A percentile compares a stretch with the other conserved stretches of the same genome.
Evolutionary conservation across 176 grass and related monocot species (phyloP).

Genomic region (Rhynchospora breviuscula): DNA sequence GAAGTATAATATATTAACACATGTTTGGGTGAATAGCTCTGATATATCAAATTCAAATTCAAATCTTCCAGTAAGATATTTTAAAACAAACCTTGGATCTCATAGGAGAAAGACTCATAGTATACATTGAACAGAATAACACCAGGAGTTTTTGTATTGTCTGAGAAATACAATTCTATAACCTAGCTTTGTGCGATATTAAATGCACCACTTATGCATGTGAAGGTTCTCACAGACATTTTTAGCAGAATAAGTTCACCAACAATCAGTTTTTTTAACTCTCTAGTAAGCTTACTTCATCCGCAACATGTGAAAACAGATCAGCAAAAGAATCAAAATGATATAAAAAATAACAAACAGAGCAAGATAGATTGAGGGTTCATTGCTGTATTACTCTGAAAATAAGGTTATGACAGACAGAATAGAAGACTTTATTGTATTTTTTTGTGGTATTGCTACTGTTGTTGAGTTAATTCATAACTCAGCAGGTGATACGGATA

Average conservation of each 20-base stretch:
- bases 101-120: background rate
- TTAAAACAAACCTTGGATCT: background rate
- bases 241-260: background rate
- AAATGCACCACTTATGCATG: background rate
- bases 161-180: background rate
- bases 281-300: background rate
- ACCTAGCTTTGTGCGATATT: background rate
- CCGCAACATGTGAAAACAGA: background rate
- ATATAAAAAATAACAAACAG: background rate
- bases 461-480: background rate
- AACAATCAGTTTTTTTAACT: background rate
- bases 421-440: background rate
- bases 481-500: background rate
- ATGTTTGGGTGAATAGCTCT: background rate
- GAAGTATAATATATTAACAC: conserved; percentile 1
- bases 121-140: background rate
- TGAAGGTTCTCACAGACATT: background rate
- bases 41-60: background rate
- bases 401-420: background rate
- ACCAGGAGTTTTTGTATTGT: background rate
- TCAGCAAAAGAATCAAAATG: background rate
- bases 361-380: background rate
- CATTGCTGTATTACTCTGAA: background rate
- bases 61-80: background rate
- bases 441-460: background rate